Evolutionary conservation across 2,329 filamentous ascomycete species (phyloP).

Genomic region (Tolypocladium cylindrosporum): DNA sequence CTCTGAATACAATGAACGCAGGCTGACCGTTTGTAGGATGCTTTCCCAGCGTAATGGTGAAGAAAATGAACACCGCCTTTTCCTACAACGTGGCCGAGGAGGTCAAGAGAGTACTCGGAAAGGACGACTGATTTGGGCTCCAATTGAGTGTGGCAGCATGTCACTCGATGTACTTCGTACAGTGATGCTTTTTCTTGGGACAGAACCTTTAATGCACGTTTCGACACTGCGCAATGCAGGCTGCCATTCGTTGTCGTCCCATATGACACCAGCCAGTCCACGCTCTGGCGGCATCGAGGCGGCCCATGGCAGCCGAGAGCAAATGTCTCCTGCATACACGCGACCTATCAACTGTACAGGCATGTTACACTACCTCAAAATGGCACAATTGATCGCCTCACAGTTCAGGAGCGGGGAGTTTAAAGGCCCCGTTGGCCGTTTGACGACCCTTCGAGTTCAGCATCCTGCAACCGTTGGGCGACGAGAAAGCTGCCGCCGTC

Average conservation of each 20-base stretch:
- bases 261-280: not conserved
- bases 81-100: constrained; percentile 11
- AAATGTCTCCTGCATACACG: not conserved
- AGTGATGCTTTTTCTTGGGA: not conserved
- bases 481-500: not conserved
- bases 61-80: constrained; percentile 1
- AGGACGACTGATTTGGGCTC: constrained; percentile 1
- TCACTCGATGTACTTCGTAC: not conserved
- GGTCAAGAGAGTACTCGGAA: constrained; percentile 5
- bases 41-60: constrained; percentile 6
- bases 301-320: not conserved
- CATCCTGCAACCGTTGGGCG: not conserved
- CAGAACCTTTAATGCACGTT: too few relatives aligned
- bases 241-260: not conserved
- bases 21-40: constrained; percentile 4
- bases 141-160: not conserved
- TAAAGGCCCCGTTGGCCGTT: not conserved
- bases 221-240: too few relatives aligned
- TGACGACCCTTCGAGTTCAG: not conserved
- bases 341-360: not conserved
- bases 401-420: not conserved
- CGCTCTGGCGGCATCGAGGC: not conserved
- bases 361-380: not conserved
- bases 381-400: not conserved
- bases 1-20: not conserved